Percentiles rank a stretch among this genome's conserved stretches.
phyloP scores from a whole-genome alignment of 345 rosid species.

The Syzygium jambos region DNA sequence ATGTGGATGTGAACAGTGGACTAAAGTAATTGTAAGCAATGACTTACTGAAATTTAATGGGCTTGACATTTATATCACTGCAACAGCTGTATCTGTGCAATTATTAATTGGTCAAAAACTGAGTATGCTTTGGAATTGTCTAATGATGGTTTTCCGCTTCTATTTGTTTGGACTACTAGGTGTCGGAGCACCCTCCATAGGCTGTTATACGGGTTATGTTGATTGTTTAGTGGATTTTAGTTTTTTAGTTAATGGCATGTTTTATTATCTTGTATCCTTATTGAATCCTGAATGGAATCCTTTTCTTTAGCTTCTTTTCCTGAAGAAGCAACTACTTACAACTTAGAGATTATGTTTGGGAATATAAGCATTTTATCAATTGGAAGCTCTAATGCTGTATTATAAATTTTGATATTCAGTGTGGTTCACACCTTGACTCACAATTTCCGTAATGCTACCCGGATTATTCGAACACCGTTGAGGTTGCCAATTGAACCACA shows the following conservation, averaged over 20 bases:
- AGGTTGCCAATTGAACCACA: constrained; percentile 57
- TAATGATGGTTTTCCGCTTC: background rate
- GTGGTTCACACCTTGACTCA: constrained; percentile 83
- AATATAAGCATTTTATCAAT: background rate
- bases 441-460: constrained; percentile 82
- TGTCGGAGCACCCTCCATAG: background rate
- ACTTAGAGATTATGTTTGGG: background rate
- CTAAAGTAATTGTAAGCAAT: background rate
- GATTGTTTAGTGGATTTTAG: background rate
- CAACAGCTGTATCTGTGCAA: background rate
- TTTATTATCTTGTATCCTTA: background rate
- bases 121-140: background rate
- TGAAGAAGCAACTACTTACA: background rate
- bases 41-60: background rate
- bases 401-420: constrained; percentile 35
- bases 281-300: background rate
- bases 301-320: background rate
- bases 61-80: background rate
- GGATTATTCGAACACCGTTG: constrained; percentile 36
- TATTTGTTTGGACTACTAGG: background rate
- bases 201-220: background rate
- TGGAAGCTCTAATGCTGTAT: background rate
- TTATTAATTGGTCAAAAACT: background rate
- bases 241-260: background rate
- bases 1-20: background rate